phyloP scores from a whole-genome alignment of 1,284 basidiomycete species.

The Lentinula novae-zelandiae region DNA sequence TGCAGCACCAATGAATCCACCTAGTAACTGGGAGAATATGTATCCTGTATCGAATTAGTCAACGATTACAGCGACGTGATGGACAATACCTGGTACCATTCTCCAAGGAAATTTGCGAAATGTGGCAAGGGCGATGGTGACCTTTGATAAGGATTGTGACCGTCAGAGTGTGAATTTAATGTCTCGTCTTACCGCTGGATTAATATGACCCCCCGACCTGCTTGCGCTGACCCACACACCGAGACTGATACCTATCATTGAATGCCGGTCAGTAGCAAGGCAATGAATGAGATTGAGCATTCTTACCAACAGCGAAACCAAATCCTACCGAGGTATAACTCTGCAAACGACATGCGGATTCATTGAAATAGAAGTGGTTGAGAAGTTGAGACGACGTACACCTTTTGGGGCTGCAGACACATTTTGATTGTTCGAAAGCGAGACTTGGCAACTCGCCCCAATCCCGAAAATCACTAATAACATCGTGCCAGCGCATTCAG shows the following conservation, averaged over 20 bases:
- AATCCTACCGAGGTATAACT: slow-evolving; percentile 54
- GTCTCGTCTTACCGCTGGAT: slow-evolving; percentile 55
- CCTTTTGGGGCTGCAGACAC: slow-evolving; percentile 57
- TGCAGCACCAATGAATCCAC: slow-evolving; percentile 63
- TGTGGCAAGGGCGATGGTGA: slow-evolving; percentile 43
- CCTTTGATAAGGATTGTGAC: slow-evolving; percentile 19
- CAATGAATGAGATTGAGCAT: slow-evolving; percentile 2
- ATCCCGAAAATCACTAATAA: slow-evolving; percentile 61
- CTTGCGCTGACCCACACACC: slow-evolving; percentile 66
- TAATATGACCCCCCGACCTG: slow-evolving; percentile 76
- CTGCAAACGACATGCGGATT: background rate
- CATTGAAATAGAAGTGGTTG: background rate
- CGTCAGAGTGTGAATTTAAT: background rate
- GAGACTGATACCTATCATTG: slow-evolving; percentile 33
- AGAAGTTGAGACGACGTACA: slow-evolving; percentile 37
- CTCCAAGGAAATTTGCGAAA: slow-evolving; percentile 51
- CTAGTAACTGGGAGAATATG: slow-evolving; percentile 34
- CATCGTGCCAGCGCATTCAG: slow-evolving; percentile 64
- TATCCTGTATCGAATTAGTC: background rate
- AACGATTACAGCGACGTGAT: background rate
- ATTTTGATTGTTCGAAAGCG: slow-evolving; percentile 45
- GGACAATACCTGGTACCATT: slow-evolving; percentile 37
- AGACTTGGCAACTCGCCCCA: slow-evolving; percentile 62
- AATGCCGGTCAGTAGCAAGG: background rate
- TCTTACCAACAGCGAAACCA: slow-evolving; percentile 63